phyloP scores from a whole-genome alignment of 148 eudicot species.

The Euryodendron excelsum region DNA sequence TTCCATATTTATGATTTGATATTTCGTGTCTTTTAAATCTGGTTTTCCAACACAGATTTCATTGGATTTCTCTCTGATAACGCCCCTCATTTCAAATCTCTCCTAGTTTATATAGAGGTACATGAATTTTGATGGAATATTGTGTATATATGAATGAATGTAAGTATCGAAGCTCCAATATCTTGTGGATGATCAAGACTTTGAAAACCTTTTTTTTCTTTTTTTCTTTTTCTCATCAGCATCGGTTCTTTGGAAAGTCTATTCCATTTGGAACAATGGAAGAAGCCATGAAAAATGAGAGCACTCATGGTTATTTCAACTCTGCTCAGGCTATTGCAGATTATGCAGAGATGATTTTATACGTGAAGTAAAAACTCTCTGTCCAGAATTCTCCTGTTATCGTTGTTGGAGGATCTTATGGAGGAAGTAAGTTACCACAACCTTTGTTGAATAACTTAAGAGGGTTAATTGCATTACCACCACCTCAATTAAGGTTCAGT shows the following conservation, averaged over 20 bases:
- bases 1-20: too few relatives aligned
- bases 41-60: too few relatives aligned
- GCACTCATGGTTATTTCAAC: conserved; percentile 28
- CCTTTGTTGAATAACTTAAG: too few relatives aligned
- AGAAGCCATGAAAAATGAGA: conserved; percentile 15
- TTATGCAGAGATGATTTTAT: conserved; percentile 47
- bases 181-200: too few relatives aligned
- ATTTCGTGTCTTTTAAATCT: too few relatives aligned
- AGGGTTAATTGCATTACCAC: too few relatives aligned
- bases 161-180: too few relatives aligned
- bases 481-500: too few relatives aligned
- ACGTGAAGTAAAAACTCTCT: conserved; percentile 30
- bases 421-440: conserved; percentile 45
- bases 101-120: conserved; percentile 28
- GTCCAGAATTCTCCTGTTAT: conserved; percentile 47
- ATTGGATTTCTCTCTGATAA: conserved; percentile 17
- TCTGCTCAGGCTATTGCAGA: conserved; percentile 64
- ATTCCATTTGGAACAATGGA: conserved; percentile 24
- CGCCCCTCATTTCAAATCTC: conserved; percentile 26
- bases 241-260: conserved; percentile 35
- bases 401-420: conserved; percentile 58
- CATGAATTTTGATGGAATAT: too few relatives aligned
- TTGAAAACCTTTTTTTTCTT: too few relatives aligned
- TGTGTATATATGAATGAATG: too few relatives aligned
- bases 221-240: conserved; percentile 20